Base-by-base conservation (phyloP, 106 monocot species). In the Gastrodia elata region DNA sequence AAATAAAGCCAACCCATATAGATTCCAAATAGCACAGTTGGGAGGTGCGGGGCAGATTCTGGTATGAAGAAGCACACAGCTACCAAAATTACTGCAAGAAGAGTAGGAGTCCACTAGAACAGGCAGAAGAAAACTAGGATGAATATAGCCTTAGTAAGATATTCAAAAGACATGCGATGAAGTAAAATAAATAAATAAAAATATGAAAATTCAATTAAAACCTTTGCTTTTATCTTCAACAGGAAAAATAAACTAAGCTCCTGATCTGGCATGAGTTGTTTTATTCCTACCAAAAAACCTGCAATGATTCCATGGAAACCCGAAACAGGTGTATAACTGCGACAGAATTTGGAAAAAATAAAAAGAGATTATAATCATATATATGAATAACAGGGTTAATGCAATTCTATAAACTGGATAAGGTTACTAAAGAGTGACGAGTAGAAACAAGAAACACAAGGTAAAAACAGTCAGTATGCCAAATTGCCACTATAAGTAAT, bases 1-100 rank as follows among this genome's bases (percentile, higher is more conserved):
- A 96, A 79, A 80, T 96, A 96, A 67, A 89, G 82, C 95, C 95
- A 96, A 79, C 95, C 84, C 42, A 76, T 87, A 71, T 96, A 96
- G 68, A 84, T 83, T 48, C 95, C 95, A 89, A 89, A 96, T 76
- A 96, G 68, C 44, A 96, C 52, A 30, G 77, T 84, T 75, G 95
- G 91, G 52, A 96, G 76, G 52, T 84, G 89, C 22, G 91, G 81
- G 34, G 79, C 42, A 28, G 84, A 75, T 43, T 84, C 89, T 34
- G 56, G 58, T 35, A 73, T 35, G 34, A 96, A 87, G 75, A 96
- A 85, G 76, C 91, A 89, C 44, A 77, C 40, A 34, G 78, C 85
- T 70, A 86, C 24, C 11, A 87, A 85, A 67, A 87, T 40, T 70
- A 87, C 34, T 79, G 75, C 73, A 75, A 86, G 68, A 48, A 96